Evolutionary conservation across 164 flowering plant species (phyloP).

Genomic region (Chimonanthus salicifolius): DNA sequence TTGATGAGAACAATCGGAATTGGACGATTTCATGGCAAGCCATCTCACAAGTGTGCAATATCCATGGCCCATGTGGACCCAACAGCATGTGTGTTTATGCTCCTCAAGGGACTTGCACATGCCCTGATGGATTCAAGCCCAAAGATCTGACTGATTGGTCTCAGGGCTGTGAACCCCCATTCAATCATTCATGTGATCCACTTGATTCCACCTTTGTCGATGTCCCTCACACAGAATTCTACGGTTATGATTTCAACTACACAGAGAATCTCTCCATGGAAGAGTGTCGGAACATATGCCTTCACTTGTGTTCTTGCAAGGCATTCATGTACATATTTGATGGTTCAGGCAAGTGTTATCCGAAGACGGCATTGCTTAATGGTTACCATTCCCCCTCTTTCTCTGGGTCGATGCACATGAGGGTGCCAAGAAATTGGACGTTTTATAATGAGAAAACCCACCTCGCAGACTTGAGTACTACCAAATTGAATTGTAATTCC

Average conservation of each 20-base stretch:
- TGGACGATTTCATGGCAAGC: slow-evolving; percentile 17
- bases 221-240: slow-evolving; percentile 12
- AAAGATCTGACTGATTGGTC: slow-evolving; percentile 18
- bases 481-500: not conserved
- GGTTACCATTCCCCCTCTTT: not conserved
- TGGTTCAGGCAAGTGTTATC: slow-evolving; percentile 6
- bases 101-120: slow-evolving; percentile 5
- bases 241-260: slow-evolving; percentile 3
- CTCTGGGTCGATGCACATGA: slow-evolving; percentile 2
- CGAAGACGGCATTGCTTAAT: slow-evolving; percentile 10
- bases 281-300: slow-evolving; percentile 7
- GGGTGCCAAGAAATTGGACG: slow-evolving; percentile 4
- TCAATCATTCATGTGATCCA: not conserved
- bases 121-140: slow-evolving; percentile 2
- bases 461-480: not conserved
- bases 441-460: not conserved
- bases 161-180: slow-evolving; percentile 23
- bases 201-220: not conserved
- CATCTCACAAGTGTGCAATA: not conserved
- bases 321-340: not conserved
- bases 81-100: not conserved
- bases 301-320: slow-evolving; percentile 5
- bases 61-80: slow-evolving; percentile 12
- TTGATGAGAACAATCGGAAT: not conserved
- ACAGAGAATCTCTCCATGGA: not conserved